Percentiles rank a stretch among this genome's conserved stretches.
These are phyloP conservation scores for Camelina sativa DNA, from an alignment of 345 rosid species.

Conservation along the genomic window DNA sequence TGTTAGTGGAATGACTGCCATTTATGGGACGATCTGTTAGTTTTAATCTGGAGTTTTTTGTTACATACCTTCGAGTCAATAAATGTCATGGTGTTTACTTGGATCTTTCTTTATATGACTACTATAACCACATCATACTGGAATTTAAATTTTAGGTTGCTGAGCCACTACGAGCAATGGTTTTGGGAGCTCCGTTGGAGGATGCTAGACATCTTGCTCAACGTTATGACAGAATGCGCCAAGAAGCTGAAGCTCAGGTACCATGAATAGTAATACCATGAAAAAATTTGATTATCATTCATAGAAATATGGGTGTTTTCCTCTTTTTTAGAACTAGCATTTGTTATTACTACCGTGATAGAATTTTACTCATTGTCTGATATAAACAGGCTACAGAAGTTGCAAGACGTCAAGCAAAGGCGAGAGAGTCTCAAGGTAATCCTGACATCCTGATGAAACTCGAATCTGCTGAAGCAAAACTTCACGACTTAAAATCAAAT, in stretches of 20 bases:
- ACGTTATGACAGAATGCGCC: conserved; percentile 94
- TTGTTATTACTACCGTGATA: conserved; percentile 17
- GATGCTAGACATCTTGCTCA: conserved; percentile 99
- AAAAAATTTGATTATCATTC: background rate
- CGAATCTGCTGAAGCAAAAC: conserved; percentile 86
- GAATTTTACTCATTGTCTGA: conserved; percentile 22
- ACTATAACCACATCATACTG: conserved; percentile 9
- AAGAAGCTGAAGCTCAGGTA: conserved; percentile 99
- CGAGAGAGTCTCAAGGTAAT: conserved; percentile 79
- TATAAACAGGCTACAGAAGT: conserved; percentile 89
- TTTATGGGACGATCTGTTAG: conserved; percentile 2
- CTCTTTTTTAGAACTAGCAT: conserved; percentile 10
- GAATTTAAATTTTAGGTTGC: conserved; percentile 62
- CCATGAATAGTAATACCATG: conserved; percentile 32
- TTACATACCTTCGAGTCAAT: background rate
- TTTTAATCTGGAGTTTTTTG: background rate
- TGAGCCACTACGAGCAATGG: conserved; percentile 96
- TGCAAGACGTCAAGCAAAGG: conserved; percentile 85
- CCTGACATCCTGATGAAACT: conserved; percentile 75
- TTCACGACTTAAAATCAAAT: conserved; percentile 87
- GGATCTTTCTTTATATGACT: conserved; percentile 27
- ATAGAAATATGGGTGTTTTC: conserved; percentile 4
- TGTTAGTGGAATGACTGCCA: background rate
- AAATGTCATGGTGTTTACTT: conserved; percentile 17
- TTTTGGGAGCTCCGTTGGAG: conserved; percentile 92